Evolutionary conservation across 2,329 filamentous ascomycete species (phyloP).

Genomic region (Acarospora socialis): DNA sequence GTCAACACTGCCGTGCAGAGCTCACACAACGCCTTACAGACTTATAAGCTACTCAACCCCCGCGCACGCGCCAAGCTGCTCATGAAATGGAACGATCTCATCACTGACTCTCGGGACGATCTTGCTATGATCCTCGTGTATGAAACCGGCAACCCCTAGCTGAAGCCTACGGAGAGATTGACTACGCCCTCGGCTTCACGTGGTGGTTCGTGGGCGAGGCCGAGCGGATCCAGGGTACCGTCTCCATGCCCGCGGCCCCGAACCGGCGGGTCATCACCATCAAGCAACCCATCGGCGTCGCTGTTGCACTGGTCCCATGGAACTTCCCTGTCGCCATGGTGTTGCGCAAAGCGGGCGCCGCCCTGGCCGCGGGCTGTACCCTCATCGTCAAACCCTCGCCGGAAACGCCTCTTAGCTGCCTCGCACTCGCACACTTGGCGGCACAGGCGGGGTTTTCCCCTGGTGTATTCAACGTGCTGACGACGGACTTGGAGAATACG

Average conservation of each 20-base stretch:
- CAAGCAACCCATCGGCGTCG: slow-evolving; percentile 60
- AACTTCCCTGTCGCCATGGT: slow-evolving; percentile 58
- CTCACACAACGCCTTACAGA: slow-evolving; percentile 46
- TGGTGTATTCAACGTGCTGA: slow-evolving; percentile 47
- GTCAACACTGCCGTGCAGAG: slow-evolving; percentile 46
- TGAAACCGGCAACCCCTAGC: slow-evolving; percentile 45
- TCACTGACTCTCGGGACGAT: slow-evolving; percentile 47
- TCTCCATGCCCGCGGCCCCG: slow-evolving; percentile 44
- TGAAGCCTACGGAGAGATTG: slow-evolving; percentile 41
- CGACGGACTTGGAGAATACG: no score
- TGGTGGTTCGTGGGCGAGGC: slow-evolving; percentile 49
- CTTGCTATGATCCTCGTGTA: slow-evolving; percentile 49
- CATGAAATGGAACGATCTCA: slow-evolving; percentile 50
- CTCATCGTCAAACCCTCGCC: slow-evolving; percentile 62
- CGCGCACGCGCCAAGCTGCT: slow-evolving; percentile 47
- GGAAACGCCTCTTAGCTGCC: slow-evolving; percentile 46
- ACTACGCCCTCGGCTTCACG: slow-evolving; percentile 39
- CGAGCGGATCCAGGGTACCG: slow-evolving; percentile 47
- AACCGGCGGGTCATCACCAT: slow-evolving; percentile 54
- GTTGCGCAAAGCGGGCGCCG: slow-evolving; percentile 51
- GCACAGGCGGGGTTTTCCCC: slow-evolving; percentile 42
- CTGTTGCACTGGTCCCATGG: slow-evolving; percentile 57
- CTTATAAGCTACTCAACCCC: slow-evolving; percentile 46
- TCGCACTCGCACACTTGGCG: slow-evolving; percentile 43
- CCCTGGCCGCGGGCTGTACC: slow-evolving; percentile 56